Evolutionary conservation across 129 eudicot species (phyloP), one percentile per base, ranked within the genome.

Genomic region (Flaveria bidentis): DNA sequence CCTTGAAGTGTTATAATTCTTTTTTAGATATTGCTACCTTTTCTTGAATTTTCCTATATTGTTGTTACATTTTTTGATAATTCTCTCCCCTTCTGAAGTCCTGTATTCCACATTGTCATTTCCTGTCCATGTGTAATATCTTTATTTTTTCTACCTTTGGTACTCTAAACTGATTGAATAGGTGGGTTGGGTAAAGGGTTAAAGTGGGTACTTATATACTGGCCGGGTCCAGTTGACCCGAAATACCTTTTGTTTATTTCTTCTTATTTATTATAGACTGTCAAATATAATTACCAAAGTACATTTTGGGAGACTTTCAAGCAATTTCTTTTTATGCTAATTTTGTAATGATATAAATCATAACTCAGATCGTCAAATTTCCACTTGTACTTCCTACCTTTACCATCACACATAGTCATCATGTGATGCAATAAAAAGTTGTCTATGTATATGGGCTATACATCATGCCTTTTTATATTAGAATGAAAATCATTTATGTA

Each of bases 401-500:
- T 60, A 60, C 25, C 41, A 5, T 11, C 1, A 1, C 67, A 22
- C 39, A 6, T 61, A 25, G 17, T 26, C 67, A 61, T 26, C 67
- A 61, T 25, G 23, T 25, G 67, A 25, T 28, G n/a, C 2, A 11
- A 61, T 60, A 25, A 13, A 60, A 60, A 60, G n/a, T 4, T 60
- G 30, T 57, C 63, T 1, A 25, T 60, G 41, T 61, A 25, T 28
- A 60, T 26, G 67, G 44, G 17, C 41, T 61, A 13, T 61, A 26
- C 67, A 61, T 61, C 42, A 4, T 61, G 42, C 44, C 46, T 44
- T 42, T 60, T 61, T 46, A 9, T 74, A 45, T 16, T 26, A 46
- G 33, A 47, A 16, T 45, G 46, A 61, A 62, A 17, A 61, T 46
- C 46, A 30, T 61, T 75, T 74, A 20, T 75, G 61, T 66, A 33